Evolutionary conservation across 768 basidiomycete species (phyloP).

Genomic region (Cubamyces sp.): DNA sequence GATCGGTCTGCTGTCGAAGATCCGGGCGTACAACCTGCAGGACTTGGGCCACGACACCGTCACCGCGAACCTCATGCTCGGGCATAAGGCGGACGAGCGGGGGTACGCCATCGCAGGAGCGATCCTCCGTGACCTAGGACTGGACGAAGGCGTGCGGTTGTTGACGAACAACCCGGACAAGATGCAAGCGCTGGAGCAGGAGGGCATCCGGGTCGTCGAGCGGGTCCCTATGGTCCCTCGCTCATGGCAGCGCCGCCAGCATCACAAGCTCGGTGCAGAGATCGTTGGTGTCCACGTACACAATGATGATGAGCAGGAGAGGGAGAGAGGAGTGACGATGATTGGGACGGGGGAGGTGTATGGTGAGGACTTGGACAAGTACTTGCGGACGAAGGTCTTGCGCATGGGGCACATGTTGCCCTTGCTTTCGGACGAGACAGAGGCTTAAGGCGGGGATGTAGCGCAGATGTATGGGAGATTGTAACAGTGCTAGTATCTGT

Average conservation of each 20-base stretch:
- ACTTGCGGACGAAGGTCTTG: constrained; percentile 93
- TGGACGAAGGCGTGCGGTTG: constrained; percentile 75
- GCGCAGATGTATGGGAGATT: background rate
- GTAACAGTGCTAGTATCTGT: background rate
- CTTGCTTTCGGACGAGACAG: constrained; percentile 36
- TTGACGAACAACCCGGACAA: constrained; percentile 99
- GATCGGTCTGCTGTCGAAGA: constrained; percentile 94
- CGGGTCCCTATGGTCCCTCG: constrained; percentile 94
- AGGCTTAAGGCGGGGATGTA: constrained; percentile 1
- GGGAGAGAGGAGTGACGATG: constrained; percentile 69
- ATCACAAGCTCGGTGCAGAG: constrained; percentile 21
- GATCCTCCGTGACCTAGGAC: constrained; percentile 84
- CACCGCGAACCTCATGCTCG: constrained; percentile 93
- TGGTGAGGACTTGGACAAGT: constrained; percentile 91
- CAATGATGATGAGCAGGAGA: constrained; percentile 39
- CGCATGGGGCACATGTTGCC: constrained; percentile 96
- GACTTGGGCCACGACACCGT: constrained; percentile 99
- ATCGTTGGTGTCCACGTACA: constrained; percentile 35
- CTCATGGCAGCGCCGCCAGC: constrained; percentile 63
- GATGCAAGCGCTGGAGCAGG: constrained; percentile 81
- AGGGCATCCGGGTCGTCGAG: constrained; percentile 81
- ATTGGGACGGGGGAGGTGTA: constrained; percentile 77
- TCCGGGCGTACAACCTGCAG: constrained; percentile 96
- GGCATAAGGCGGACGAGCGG: constrained; percentile 92
- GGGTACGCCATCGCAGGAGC: constrained; percentile 91